Evolutionary conservation across 1,284 basidiomycete genomes (phyloP).

Genomic region (Puccinia horiana): DNA sequence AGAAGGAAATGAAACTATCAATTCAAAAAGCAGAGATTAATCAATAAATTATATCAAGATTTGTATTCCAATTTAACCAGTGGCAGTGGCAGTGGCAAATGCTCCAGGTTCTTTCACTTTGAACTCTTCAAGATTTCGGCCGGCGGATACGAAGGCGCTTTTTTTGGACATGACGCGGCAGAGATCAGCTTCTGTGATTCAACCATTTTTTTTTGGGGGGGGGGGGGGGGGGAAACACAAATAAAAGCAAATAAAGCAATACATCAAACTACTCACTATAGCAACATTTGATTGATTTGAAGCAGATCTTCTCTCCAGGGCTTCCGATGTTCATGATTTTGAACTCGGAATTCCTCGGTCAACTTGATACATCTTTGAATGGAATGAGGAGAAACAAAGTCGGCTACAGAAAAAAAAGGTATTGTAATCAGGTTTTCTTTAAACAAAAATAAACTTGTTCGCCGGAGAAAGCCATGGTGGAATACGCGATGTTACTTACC

Average conservation of each 20-base stretch:
- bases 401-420: slow-evolving; percentile 11
- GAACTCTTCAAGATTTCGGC: slow-evolving; percentile 16
- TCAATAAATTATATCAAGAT: not conserved
- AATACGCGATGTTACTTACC: not conserved
- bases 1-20: not conserved
- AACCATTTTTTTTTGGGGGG: too few species aligned
- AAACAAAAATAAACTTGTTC: not conserved
- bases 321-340: slow-evolving; percentile 36
- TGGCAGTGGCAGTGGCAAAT: not conserved
- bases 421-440: not conserved
- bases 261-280: slow-evolving; percentile 24
- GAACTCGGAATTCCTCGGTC: slow-evolving; percentile 35
- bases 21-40: not conserved
- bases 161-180: too few species aligned
- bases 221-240: too few species aligned
- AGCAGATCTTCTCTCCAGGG: slow-evolving; percentile 46
- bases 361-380: slow-evolving; percentile 42
- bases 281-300: slow-evolving; percentile 49
- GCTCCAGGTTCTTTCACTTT: not conserved
- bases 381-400: slow-evolving; percentile 39
- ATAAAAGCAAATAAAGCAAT: not conserved
- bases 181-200: too few species aligned
- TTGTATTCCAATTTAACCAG: not conserved
- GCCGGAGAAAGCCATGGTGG: not conserved
- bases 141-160: too few species aligned